These are phyloP conservation scores for Penicillium sp. DNA, from an alignment of 2,329 filamentous ascomycete genomes.

Conservation along the genomic window DNA sequence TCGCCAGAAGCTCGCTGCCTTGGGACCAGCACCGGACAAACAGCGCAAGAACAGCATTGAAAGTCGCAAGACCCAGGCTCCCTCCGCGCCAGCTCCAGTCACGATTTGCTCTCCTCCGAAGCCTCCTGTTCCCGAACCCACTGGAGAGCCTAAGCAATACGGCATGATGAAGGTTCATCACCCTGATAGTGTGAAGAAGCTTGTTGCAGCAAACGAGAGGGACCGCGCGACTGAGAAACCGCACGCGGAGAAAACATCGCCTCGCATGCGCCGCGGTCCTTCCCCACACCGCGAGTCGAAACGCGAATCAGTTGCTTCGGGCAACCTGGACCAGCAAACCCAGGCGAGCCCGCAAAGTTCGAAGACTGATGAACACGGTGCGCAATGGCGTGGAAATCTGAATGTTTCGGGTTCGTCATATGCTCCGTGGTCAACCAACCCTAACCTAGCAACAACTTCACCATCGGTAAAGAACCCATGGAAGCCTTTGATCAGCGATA, in stretches of 20 bases:
- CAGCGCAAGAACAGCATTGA: constrained; percentile 30
- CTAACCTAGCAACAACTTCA: constrained; percentile 35
- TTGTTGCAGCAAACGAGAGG: constrained; percentile 38
- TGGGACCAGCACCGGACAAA: constrained; percentile 48
- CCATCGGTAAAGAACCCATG: constrained; percentile 53
- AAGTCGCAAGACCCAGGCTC: constrained; percentile 24
- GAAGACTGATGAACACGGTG: constrained; percentile 33
- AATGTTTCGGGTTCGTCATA: constrained; percentile 35
- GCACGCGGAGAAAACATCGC: constrained; percentile 15
- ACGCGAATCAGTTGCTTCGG: constrained; percentile 12
- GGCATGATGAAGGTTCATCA: constrained; percentile 63
- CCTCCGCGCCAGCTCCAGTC: constrained; percentile 27
- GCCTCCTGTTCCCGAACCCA: constrained; percentile 57
- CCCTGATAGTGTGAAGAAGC: constrained; percentile 52
- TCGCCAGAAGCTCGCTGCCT: constrained; percentile 54
- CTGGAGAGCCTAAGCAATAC: constrained; percentile 58
- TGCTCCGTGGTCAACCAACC: constrained; percentile 37
- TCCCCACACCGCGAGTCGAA: constrained; percentile 34
- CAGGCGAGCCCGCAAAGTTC: constrained; percentile 28
- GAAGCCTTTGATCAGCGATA: constrained; percentile 56
- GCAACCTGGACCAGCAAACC: constrained; percentile 11
- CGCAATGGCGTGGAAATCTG: constrained; percentile 40
- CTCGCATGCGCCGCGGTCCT: constrained; percentile 29
- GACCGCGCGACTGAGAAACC: constrained; percentile 37
- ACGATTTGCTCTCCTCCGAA: constrained; percentile 55